Evolutionary conservation across 805 yeast genomes (phyloP), one percentile per base, ranked within the genome.

Genomic region (Candida sonorensis): DNA sequence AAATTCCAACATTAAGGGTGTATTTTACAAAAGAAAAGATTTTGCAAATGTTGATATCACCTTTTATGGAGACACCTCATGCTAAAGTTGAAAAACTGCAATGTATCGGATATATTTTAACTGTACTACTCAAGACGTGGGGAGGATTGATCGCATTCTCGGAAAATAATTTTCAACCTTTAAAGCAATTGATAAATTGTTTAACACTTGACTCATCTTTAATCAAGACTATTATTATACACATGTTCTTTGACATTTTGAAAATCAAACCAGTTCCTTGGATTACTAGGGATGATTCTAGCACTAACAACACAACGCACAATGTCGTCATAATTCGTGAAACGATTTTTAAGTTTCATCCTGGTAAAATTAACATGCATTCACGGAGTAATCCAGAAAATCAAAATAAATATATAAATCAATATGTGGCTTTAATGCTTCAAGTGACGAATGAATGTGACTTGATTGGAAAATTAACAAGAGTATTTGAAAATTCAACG

Each of bases 111-210:
- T 66, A 71, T 26, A 62, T 85, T 7, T 53, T 90, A 2, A 59
- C 81, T 0, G 52, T 70, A 4, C 59, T 84, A 16, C 56, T 90
- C 30, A 81, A 84, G 39, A 67, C 76, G 21, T 80, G 90, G 75
- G 66, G 81, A 10, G 99, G 98, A 0, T 48, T 87, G 9, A 67
- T 79, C 38, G 72, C 80, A 11, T 72, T 79, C 44, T 68, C 81
- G 1, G 64, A 70, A 35, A 63, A 77, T 41, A 59, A 75, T 37
- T 78, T 74, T 40, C 59, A 62, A 34, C 68, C 79, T 8, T 50
- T 88, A 15, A 62, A 59, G 26, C 73, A 75, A 33, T 58, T 88
- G 18, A 57, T 88, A 3, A 56, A 66, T 26, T 79, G 87, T 50
- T 60, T 92, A 26, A 56, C 62, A n/a, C 66, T 69, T 32, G 76